These are phyloP conservation scores for Phtheirospermum japonicum DNA, from an alignment of 257 asterid species.

Conservation along the genomic window DNA sequence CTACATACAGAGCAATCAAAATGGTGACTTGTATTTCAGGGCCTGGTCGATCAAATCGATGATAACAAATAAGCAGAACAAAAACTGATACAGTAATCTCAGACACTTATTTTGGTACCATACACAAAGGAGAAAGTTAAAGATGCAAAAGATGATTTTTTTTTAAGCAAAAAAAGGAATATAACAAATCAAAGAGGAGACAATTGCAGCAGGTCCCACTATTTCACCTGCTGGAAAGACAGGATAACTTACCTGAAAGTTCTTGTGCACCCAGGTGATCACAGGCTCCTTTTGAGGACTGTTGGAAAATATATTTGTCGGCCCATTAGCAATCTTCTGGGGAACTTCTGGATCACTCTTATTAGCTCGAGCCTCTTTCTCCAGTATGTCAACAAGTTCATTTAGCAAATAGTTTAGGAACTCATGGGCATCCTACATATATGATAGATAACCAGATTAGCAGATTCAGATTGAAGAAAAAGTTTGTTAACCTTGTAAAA, in stretches of 20 bases:
- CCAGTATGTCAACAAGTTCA: conserved; percentile 86
- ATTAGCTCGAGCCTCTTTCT: conserved; percentile 63
- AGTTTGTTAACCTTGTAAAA: conserved; percentile 1
- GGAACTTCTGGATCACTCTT: conserved; percentile 59
- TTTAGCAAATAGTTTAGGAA: conserved; percentile 82
- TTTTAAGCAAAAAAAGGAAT: background rate
- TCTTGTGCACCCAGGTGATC: conserved; percentile 90
- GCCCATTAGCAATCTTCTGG: conserved; percentile 64
- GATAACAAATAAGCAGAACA: background rate
- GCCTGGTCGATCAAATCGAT: background rate
- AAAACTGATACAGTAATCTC: conserved; percentile 1
- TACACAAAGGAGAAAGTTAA: no score
- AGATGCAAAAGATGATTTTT: background rate
- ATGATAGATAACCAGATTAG: conserved; percentile 18
- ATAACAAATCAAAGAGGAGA: background rate
- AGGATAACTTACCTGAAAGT: conserved; percentile 61
- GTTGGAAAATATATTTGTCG: conserved; percentile 41
- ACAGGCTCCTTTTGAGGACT: conserved; percentile 60
- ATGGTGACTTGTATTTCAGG: background rate
- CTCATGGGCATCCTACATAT: conserved; percentile 82
- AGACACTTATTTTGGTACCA: background rate
- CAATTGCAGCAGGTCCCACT: background rate
- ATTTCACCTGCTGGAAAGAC: conserved; percentile 1
- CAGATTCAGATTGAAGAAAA: conserved; percentile 17
- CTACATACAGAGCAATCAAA: conserved; percentile 1